Evolutionary conservation across 1,284 basidiomycete species (phyloP).

Genomic region (Pisolithus thermaeus): DNA sequence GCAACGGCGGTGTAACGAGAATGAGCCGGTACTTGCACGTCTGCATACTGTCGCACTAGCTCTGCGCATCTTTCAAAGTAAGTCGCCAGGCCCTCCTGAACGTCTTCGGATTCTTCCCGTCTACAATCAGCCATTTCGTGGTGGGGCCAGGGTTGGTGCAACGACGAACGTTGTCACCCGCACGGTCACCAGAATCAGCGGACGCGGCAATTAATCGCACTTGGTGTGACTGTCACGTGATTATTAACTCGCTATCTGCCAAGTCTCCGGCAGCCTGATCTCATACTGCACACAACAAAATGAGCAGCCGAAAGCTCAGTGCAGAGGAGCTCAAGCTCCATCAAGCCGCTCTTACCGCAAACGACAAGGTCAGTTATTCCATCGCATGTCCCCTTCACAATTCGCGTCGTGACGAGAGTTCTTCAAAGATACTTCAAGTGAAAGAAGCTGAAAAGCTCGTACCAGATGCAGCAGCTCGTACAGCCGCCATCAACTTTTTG

Average conservation of each 20-base stretch:
- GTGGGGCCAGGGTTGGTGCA: not conserved
- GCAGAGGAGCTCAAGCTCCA: constrained; percentile 56
- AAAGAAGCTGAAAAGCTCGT: constrained; percentile 61
- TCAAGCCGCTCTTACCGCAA: constrained; percentile 52
- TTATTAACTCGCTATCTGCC: not conserved
- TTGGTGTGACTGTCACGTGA: not conserved
- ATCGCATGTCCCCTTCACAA: not conserved
- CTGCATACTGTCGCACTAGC: constrained; percentile 26
- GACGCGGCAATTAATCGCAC: not conserved
- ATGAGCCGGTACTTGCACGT: constrained; percentile 18
- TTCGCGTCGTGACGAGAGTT: too few species aligned
- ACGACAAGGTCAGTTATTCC: constrained; percentile 41
- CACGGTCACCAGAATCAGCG: too few species aligned
- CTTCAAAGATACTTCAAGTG: constrained; percentile 47
- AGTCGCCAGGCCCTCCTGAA: constrained; percentile 19
- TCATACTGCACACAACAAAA: constrained; percentile 14
- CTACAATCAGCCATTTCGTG: constrained; percentile 11
- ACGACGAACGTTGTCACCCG: not conserved
- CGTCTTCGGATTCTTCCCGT: not conserved
- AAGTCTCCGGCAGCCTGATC: not conserved
- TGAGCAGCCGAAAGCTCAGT: constrained; percentile 59
- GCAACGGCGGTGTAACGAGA: not conserved
- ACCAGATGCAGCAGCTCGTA: constrained; percentile 50
- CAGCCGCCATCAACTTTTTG: constrained; percentile 72
- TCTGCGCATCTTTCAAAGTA: constrained; percentile 27